Base-by-base conservation (phyloP, 768 basidiomycete species). In the Podaxis sp. region DNA sequence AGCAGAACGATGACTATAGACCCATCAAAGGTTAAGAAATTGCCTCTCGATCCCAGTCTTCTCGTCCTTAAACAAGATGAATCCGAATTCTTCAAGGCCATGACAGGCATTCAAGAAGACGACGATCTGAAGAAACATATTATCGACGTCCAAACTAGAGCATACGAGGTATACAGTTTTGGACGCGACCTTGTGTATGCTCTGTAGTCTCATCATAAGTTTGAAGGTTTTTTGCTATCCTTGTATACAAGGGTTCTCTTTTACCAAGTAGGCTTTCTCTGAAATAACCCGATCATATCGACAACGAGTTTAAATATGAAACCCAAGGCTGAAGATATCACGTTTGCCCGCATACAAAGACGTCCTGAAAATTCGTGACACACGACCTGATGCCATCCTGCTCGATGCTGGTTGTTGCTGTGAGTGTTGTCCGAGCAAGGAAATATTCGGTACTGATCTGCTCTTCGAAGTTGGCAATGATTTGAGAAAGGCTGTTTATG, bases 371-470 rank as follows among this genome's bases (percentile, higher is more conserved):
- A 68, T 80, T 2, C 62, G 66, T 1, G 30, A 67, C 17, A 55
- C 66, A 2, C 64, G 67, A 20, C 66, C 70, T 17, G 68, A 68
- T 22, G 71, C 78, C 10, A 73, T 81, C 37, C 67, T 80, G 2
- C 69, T 81, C 7, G 80, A 81, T 58, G 67, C 79, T 13, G 80
- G 77, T 7, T 81, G 80, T 63, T 78, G 78, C 65, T 80, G 80
- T 81, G 40, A 63, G 72, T 70, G 1, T 28, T 15, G 33, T 33
- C 8, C 10, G 22, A 12, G 5, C 58, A 17, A 7, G 55, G 52
- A 20, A 37, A n/a, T 22, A 38, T n/a, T 46, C 44, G 7, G 26
- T 15, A 56, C 60, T 24, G 20, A 20, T 56, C 11, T 55, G 17
- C 17, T 13, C 40, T 22, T 33, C 10, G 1, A 33, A 81, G 80